Evolutionary conservation across 495 filamentous ascomycete genomes (phyloP), one percentile per base, ranked within the genome.

Genomic region (Parachaetomium inaequale): DNA sequence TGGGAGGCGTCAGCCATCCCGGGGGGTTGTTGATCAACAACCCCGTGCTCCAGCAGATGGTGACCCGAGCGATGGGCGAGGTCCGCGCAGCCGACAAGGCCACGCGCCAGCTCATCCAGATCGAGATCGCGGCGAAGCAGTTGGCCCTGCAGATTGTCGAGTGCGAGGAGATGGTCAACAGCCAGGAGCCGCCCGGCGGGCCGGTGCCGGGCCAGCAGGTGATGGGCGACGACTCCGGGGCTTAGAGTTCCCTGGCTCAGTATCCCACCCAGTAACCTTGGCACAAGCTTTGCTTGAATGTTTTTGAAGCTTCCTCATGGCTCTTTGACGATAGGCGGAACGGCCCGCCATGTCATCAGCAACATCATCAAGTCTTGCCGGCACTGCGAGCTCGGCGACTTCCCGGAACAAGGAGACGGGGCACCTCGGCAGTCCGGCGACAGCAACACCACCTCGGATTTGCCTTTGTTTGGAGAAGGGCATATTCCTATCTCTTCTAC

Each of bases 101-200:
- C 36, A 70, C 68, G 5, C 68, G 77, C 2, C 68, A 72, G 49
- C 74, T 79, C 62, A 72, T 77, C 31, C 64, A 74, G 61, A 76
- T 80, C 57, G 76, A 80, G 49, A 67, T 70, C 26, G 65, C 70
- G 1, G 74, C 78, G 14, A 74, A 74, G 64, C 76, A 79, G 59
- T 63, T 80, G n/a, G 78, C 78, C 0, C 69, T 74, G 42, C 74
- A 77, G 49, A 72, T 79, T 7, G 66, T 64, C 21, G 66, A 74
- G 61, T 79, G 78, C 62, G 77, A 79, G 58, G 77, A 80, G 50
- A 58, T 65, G 56, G 62, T 55, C 10, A 50, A 34, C 52, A 38
- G n/a, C 32, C 69, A 66, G 47, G 64, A 55, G 17, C 52, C 55
- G 45, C 3, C 51, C 17, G 61, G 56, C 38, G 68, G 62, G 31